Conservation (phyloP, 1,139 yeast species). For the Taphrina flavorubra region DNA sequence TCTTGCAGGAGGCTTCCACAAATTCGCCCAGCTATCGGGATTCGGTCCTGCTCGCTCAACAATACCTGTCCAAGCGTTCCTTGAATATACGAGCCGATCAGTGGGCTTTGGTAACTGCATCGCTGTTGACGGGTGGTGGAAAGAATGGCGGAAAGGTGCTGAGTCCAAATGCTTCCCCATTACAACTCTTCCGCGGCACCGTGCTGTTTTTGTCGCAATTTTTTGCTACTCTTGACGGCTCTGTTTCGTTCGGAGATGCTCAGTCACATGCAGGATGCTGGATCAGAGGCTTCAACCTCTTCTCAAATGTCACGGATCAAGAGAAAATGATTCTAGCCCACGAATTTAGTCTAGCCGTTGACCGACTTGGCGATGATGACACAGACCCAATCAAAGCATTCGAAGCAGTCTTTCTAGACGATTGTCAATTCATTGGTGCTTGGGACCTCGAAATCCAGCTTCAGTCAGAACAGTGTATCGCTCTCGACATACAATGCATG, state of each 20-base stretch:
- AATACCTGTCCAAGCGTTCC: slow-evolving; percentile 40
- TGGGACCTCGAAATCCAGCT: slow-evolving; percentile 23
- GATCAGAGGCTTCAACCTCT: slow-evolving; percentile 8
- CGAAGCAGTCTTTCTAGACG: slow-evolving; percentile 13
- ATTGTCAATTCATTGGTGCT: background rate
- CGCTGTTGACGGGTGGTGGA: slow-evolving; percentile 24
- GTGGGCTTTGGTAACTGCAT: slow-evolving; percentile 20
- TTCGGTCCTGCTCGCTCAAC: slow-evolving; percentile 18
- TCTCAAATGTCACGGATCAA: slow-evolving; percentile 12
- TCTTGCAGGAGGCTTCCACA: background rate
- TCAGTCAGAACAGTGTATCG: background rate
- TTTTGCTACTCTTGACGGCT: background rate
- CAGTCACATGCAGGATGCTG: slow-evolving; percentile 18
- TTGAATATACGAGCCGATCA: slow-evolving; percentile 32
- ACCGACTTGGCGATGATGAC: slow-evolving; percentile 4
- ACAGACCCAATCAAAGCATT: slow-evolving; percentile 17
- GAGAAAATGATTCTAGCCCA: background rate
- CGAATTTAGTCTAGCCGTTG: background rate
- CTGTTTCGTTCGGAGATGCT: slow-evolving; percentile 3
- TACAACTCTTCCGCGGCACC: slow-evolving; percentile 27
- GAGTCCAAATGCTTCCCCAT: slow-evolving; percentile 24
- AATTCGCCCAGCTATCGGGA: slow-evolving; percentile 15
- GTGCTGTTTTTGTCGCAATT: slow-evolving; percentile 23
- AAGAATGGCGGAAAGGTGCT: slow-evolving; percentile 30
- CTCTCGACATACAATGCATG: slow-evolving; percentile 60